Evolutionary conservation across 805 yeast species (phyloP).

Genomic region (Debaryomyces castellii): DNA sequence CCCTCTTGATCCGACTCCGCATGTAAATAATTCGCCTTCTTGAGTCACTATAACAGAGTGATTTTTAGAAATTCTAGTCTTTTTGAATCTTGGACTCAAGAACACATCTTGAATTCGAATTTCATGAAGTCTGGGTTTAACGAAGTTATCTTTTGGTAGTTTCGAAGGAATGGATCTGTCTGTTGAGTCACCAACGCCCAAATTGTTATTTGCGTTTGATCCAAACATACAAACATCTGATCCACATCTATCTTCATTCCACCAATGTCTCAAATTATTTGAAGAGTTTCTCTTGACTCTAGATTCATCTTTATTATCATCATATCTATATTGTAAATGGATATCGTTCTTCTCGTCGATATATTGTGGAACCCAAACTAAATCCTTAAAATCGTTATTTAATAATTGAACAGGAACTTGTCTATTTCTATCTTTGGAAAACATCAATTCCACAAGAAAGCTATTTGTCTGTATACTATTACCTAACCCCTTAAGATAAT

Average conservation of each 20-base stretch:
- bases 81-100: conserved; percentile 43
- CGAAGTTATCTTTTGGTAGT: conserved; percentile 30
- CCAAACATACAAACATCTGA: conserved; percentile 63
- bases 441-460: conserved; percentile 38
- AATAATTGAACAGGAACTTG: conserved; percentile 72
- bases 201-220: conserved; percentile 56
- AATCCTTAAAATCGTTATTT: conserved; percentile 43
- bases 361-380: conserved; percentile 43
- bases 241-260: conserved; percentile 51
- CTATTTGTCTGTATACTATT: conserved; percentile 18
- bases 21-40: conserved; percentile 53
- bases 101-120: conserved; percentile 13
- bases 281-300: background rate
- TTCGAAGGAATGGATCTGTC: conserved; percentile 43
- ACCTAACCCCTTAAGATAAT: conserved; percentile 17
- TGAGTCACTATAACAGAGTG: conserved; percentile 63
- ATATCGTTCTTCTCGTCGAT: conserved; percentile 35
- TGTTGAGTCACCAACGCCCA: conserved; percentile 66
- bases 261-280: conserved; percentile 29
- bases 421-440: conserved; percentile 67
- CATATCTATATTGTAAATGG: conserved; percentile 23
- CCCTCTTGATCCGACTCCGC: conserved; percentile 73
- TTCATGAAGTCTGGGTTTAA: conserved; percentile 7
- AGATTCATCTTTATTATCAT: background rate
- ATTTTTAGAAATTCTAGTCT: conserved; percentile 57